Conservation (phyloP, 2,329 filamentous ascomycete species). For the Stagonosporopsis chrysanthemi region DNA sequence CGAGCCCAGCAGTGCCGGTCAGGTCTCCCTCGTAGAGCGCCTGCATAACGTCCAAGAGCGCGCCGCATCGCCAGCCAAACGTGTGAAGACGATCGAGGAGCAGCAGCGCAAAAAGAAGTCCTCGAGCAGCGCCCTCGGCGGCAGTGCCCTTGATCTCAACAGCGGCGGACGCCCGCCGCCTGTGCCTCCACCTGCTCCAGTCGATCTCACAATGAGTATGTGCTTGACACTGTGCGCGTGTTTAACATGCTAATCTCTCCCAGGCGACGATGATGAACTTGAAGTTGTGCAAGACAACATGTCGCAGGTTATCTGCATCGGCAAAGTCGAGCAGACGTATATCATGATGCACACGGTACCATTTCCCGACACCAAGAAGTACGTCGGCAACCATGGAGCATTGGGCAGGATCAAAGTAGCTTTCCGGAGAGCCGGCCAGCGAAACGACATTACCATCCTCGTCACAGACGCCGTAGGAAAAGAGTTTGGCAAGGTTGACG, state of each 20-base stretch:
- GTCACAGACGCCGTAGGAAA: conserved; percentile 75
- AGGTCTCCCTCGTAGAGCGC: conserved; percentile 73
- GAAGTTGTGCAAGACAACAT: conserved; percentile 66
- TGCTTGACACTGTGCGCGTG: background rate
- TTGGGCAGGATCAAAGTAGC: conserved; percentile 77
- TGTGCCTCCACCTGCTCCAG: conserved; percentile 4
- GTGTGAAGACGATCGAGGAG: conserved; percentile 39
- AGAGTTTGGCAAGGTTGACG: conserved; percentile 79
- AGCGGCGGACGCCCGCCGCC: conserved; percentile 27
- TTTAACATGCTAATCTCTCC: conserved; percentile 34
- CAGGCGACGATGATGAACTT: conserved; percentile 67
- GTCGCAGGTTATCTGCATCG: conserved; percentile 80
- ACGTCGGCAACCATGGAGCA: conserved; percentile 63
- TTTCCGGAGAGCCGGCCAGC: conserved; percentile 65
- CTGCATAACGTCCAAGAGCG: conserved; percentile 79
- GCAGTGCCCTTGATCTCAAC: conserved; percentile 53
- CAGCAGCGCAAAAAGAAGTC: conserved; percentile 26
- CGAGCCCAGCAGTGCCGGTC: conserved; percentile 48
- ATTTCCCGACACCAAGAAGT: conserved; percentile 68
- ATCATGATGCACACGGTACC: conserved; percentile 75
- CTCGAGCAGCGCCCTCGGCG: conserved; percentile 28
- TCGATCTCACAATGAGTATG: conserved; percentile 49
- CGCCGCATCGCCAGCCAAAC: conserved; percentile 58
- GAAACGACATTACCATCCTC: conserved; percentile 71
- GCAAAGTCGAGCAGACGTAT: conserved; percentile 72